These are phyloP conservation scores for Tribonema minus DNA, from an alignment of 108 stramenopile genomes.

Conservation along the genomic window DNA sequence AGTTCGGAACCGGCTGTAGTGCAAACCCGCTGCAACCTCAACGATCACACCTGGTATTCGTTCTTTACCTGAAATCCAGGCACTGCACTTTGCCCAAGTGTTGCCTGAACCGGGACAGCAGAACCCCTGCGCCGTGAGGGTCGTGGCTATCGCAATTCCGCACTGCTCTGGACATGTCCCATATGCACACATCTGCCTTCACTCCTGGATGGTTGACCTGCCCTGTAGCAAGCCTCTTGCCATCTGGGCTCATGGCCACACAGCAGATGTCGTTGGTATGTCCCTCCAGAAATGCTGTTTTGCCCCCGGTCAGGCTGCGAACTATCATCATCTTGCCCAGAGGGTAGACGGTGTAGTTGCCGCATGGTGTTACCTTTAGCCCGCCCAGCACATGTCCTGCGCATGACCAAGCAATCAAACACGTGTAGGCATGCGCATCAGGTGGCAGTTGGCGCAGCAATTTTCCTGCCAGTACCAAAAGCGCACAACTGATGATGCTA, in stretches of 20 bases:
- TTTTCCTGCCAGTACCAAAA: too few species aligned
- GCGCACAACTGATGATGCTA: neutral
- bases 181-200: too few species aligned
- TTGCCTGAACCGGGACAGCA: too few species aligned
- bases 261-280: conserved; percentile 68
- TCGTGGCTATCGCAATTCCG: too few species aligned
- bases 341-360: conserved; percentile 62
- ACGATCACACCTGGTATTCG: too few species aligned
- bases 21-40: too few species aligned
- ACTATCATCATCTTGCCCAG: conserved; percentile 56
- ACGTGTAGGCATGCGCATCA: neutral
- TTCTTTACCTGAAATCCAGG: too few species aligned
- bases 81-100: too few species aligned
- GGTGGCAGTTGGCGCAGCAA: neutral
- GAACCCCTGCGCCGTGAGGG: too few species aligned
- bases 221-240: conserved; percentile 65
- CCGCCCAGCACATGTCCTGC: conserved; percentile 56
- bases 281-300: conserved; percentile 68
- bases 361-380: conserved; percentile 71
- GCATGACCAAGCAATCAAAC: neutral
- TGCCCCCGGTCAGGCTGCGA: conserved; percentile 28
- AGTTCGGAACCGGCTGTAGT: too few species aligned
- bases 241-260: conserved; percentile 67
- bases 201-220: too few species aligned
- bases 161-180: too few species aligned